phyloP scores from a whole-genome alignment of 495 filamentous ascomycete genomes.

The Pseudoneurospora amorphoporcata region DNA sequence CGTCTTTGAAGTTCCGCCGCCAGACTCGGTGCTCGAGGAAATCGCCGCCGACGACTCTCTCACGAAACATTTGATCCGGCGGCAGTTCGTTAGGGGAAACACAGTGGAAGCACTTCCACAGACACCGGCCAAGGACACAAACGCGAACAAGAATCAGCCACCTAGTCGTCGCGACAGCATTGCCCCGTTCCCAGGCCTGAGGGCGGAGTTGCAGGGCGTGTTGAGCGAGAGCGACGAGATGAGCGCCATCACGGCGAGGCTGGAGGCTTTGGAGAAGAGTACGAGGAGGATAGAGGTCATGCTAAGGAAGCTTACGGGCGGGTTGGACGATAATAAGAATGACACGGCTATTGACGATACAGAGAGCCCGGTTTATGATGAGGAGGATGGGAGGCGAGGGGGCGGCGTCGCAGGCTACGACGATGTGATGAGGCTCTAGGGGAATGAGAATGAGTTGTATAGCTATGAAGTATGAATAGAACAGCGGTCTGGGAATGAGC shows the following conservation, averaged over 20 bases:
- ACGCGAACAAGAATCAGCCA: conserved; percentile 7
- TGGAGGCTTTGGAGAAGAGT: conserved; percentile 30
- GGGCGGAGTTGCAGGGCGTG: conserved; percentile 26
- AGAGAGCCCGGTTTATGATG: background rate
- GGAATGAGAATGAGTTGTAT: background rate
- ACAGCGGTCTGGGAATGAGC: background rate
- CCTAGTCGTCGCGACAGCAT: conserved; percentile 36
- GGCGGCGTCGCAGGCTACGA: background rate
- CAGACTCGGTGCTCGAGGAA: conserved; percentile 43
- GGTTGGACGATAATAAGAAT: background rate
- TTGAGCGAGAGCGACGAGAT: conserved; percentile 31
- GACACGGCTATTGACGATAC: background rate
- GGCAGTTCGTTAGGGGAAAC: conserved; percentile 33
- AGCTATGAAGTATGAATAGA: background rate
- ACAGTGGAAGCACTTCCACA: conserved; percentile 2
- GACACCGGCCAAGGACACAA: background rate
- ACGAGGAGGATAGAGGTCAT: conserved; percentile 28
- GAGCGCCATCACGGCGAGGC: conserved; percentile 20
- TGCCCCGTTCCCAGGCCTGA: conserved; percentile 29
- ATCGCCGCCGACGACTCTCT: conserved; percentile 46
- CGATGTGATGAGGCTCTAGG: background rate
- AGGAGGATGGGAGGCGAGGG: background rate
- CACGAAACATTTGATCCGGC: conserved; percentile 38
- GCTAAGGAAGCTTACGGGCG: conserved; percentile 19
- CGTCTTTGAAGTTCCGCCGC: conserved; percentile 58